Percentiles rank a stretch among this genome's conserved stretches.
Evolutionary conservation across 768 basidiomycete species (phyloP).

Genomic region (Collybia mongolica): DNA sequence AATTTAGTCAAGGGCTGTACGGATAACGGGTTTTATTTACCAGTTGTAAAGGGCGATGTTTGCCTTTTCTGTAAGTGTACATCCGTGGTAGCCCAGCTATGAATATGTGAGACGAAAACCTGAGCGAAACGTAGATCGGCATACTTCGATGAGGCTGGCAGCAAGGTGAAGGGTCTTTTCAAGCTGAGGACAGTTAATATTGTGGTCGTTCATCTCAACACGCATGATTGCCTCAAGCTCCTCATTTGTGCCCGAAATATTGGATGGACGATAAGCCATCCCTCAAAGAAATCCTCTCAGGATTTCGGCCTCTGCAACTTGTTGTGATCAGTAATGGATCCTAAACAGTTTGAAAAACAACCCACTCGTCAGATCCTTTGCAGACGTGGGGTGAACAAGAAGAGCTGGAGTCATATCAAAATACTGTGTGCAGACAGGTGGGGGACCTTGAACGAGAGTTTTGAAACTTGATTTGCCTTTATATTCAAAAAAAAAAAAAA

Average conservation of each 20-base stretch:
- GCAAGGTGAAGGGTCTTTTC: not conserved
- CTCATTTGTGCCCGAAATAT: not conserved
- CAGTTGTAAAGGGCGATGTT: conserved; percentile 17
- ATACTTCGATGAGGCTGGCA: conserved; percentile 1
- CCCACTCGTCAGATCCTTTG: too few relatives aligned
- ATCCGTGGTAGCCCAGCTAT: conserved; percentile 16
- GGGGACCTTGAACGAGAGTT: too few relatives aligned
- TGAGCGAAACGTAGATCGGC: not conserved
- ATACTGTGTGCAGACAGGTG: too few relatives aligned
- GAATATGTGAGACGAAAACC: not conserved
- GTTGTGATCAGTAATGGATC: too few relatives aligned
- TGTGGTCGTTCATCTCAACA: not conserved
- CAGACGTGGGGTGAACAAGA: too few relatives aligned
- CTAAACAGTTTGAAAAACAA: too few relatives aligned
- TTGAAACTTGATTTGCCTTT: too few relatives aligned
- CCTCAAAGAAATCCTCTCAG: not conserved
- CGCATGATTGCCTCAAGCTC: not conserved
- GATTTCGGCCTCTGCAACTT: not conserved
- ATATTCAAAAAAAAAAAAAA: too few relatives aligned
- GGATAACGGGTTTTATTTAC: not conserved
- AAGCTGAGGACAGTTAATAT: not conserved
- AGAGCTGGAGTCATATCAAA: too few relatives aligned
- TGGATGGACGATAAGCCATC: not conserved
- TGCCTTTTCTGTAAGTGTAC: conserved; percentile 16
- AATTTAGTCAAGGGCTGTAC: not conserved